phyloP scores from a whole-genome alignment of 108 stramenopile species.

The Aurantiochytrium sp. region DNA sequence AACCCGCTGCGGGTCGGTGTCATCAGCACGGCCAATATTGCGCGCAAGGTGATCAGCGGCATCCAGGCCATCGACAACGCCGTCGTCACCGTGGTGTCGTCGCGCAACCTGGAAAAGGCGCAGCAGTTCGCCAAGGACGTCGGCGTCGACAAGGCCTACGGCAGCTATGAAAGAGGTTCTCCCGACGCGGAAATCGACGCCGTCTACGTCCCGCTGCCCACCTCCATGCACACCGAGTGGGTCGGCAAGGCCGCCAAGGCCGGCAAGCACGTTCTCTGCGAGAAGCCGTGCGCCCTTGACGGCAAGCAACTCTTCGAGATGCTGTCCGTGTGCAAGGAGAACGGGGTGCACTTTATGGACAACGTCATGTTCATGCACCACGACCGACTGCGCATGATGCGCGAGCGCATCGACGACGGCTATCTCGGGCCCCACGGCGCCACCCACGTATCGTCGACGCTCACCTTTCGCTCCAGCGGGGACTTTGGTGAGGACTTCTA shows the following conservation, averaged over 20 bases:
- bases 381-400: not conserved
- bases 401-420: not conserved
- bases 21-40: slow-evolving; percentile 29
- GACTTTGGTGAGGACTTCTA: not conserved
- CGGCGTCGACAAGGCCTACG: not conserved
- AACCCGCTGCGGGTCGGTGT: not conserved
- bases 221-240: slow-evolving; percentile 36
- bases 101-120: slow-evolving; percentile 28
- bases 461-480: not conserved
- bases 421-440: not conserved
- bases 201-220: slow-evolving; percentile 42
- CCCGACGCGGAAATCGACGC: slow-evolving; percentile 6
- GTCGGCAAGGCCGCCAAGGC: slow-evolving; percentile 37
- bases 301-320: not conserved
- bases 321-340: not conserved
- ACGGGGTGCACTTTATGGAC: slow-evolving; percentile 28
- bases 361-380: slow-evolving; percentile 43
- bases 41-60: not conserved
- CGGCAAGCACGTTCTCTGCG: slow-evolving; percentile 40
- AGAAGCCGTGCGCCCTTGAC: slow-evolving; percentile 38
- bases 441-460: not conserved
- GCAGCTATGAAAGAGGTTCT: slow-evolving; percentile 21
- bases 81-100: not conserved
- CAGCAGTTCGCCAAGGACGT: not conserved
- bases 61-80: not conserved